Evolutionary conservation across 257 asterid genomes (phyloP), one percentile per base, ranked within the genome.

Genomic region (Solanum dulcamara): DNA sequence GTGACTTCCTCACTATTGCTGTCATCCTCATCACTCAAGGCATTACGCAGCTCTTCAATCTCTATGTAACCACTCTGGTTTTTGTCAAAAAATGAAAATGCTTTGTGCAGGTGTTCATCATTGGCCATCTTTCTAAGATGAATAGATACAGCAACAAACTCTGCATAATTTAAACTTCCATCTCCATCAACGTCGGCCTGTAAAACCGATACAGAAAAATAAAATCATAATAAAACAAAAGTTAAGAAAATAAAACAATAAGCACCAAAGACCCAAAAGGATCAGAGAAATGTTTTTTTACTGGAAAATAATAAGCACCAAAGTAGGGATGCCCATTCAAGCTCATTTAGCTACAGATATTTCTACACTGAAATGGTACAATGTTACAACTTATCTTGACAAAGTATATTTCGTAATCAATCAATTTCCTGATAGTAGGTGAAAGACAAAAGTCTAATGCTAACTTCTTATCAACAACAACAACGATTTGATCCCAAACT

Each of bases 111-210:
- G 90, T 93, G 98, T 82, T 93, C 98, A 62, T 93, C 98, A 79
- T 92, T 93, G 38, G 93, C 97, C 95, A 93, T 93, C 90, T 91
- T 93, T 81, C 89, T 89, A 6, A 95, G 88, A 88, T 95, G 96
- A 81, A 95, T 94, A 10, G 94, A 90, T n/a, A 95, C 91, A 46
- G 94, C 97, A 62, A 93, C 91, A 80, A 95, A 95, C 85, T 93
- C 97, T 5, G 89, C 91, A 83, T 91, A 93, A 70, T 91, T 93
- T 87, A 95, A 82, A 10, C 90, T 85, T 90, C 96, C 95, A 68
- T 95, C 96, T 85, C 93, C 92, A 57, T 95, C 97, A 51, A 91
- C 86, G 86, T 95, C 97, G n/a, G 94, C 98, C 97, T 95, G 87
- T 17, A 81, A 90, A 68, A 75, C 62, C 81, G 67, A 53, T 46